Evolutionary conservation across 2,329 filamentous ascomycete genomes (phyloP), one percentile per base, ranked within the genome.

Genomic region (Phialophora expanda): DNA sequence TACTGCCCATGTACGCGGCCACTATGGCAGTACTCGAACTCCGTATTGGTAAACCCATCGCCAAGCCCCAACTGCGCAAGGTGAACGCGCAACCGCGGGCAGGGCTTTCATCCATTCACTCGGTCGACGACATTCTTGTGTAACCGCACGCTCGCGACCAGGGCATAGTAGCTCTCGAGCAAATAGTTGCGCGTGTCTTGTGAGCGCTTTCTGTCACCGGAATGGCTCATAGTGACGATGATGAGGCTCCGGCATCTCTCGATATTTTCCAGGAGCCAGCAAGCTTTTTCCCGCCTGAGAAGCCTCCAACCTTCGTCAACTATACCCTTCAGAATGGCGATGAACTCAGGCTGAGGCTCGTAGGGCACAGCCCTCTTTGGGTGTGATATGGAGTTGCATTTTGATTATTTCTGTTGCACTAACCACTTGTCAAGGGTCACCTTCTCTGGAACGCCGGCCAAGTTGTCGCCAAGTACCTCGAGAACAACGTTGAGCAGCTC

Each of bases 401-500:
- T 56, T 26, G 28, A 28, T 22, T 28, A 32, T 20, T 32, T 26
- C 12, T 58, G 53, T 46, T 62, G 54, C 56, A 72, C 73, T 73
- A 69, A 74, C 69, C 50, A 61, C 59, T 63, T 66, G 65, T 67
- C 69, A 73, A 87, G 87, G 93, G 92, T 17, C 92, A 97, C 78
- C 85, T 91, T 70, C 85, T 97, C 32, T 98, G 94, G 94, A 96
- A 97, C 77, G 93, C 92, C 67, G 89, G 90, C 66, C 89, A 91
- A 68, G 87, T 91, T 46, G 85, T 94, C 56, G 87, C 93, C 17
- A 83, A 87, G 71, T 93, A 93, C 78, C 87, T 97, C 65, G 92
- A 97, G 78, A 80, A 85, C 50, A 82, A 87, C 69, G 84, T 87
- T n/a, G 73, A 77, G 8, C 70, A 78, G 1, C 83, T 91, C 4